Conservation (phyloP, 306 rosid genomes). For the Inga laurina region DNA sequence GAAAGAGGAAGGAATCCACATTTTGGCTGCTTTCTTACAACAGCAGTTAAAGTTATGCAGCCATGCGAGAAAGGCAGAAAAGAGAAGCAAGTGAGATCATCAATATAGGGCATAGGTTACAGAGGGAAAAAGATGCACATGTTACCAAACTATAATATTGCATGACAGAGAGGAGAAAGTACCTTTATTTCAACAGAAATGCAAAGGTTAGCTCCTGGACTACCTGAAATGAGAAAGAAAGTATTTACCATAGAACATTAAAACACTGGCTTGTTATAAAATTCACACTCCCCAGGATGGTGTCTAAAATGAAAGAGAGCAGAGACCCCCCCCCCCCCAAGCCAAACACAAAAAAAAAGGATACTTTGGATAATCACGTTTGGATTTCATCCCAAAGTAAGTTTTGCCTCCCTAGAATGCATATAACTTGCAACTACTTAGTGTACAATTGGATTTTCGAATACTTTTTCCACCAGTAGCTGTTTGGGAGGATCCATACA, state of each 20-base stretch:
- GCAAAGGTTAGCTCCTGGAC: constrained; percentile 53
- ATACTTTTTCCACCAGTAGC: background rate
- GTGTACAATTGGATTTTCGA: too few relatives aligned
- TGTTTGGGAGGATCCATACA: background rate
- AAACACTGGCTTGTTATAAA: background rate
- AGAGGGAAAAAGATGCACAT: constrained; percentile 4
- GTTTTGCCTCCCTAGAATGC: too few relatives aligned
- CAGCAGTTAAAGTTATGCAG: constrained; percentile 23
- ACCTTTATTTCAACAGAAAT: constrained; percentile 96
- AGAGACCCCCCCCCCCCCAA: too few relatives aligned
- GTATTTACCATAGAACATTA: constrained; percentile 16
- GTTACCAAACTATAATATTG: constrained; percentile 3
- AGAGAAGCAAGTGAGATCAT: constrained; percentile 19
- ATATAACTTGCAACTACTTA: too few relatives aligned
- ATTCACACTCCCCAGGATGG: background rate
- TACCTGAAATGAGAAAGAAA: constrained; percentile 52
- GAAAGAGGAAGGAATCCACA: constrained; percentile 93
- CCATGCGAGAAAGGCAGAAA: constrained; percentile 1
- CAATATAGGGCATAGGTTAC: constrained; percentile 16
- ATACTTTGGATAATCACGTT: too few relatives aligned
- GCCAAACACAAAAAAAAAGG: too few relatives aligned
- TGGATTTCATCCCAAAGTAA: too few relatives aligned
- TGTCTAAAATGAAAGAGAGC: background rate
- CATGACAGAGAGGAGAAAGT: constrained; percentile 2
- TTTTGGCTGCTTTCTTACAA: constrained; percentile 66